Evolutionary conservation across 2,329 filamentous ascomycete genomes (phyloP).

Genomic region (Hypoxylon sp.): DNA sequence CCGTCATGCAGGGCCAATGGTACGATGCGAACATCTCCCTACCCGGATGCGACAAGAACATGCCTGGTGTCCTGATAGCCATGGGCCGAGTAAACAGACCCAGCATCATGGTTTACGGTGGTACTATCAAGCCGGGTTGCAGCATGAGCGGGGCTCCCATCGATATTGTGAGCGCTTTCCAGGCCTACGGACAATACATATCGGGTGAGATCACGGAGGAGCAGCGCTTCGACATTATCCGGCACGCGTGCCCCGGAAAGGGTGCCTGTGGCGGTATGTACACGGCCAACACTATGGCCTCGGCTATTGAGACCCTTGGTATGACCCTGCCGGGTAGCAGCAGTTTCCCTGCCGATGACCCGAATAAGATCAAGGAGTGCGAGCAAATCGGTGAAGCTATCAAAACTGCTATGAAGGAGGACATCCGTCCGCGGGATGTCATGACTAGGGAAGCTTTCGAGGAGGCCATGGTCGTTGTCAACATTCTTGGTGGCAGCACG

Average conservation of each 20-base stretch:
- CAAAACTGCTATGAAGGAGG: conserved; percentile 78
- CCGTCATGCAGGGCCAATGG: conserved; percentile 98
- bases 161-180: conserved; percentile 97
- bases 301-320: conserved; percentile 77
- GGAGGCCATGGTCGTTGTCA: conserved; percentile 86
- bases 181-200: conserved; percentile 96
- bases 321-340: conserved; percentile 87
- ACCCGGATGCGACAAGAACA: conserved; percentile 99
- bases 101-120: conserved; percentile 97
- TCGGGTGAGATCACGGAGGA: conserved; percentile 91
- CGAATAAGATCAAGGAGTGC: conserved; percentile 79
- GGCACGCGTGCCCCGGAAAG: conserved; percentile 86
- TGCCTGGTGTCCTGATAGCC: conserved; percentile 91
- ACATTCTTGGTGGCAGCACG: conserved; percentile 85
- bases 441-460: conserved; percentile 84
- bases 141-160: conserved; percentile 79
- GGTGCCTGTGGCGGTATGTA: conserved; percentile 92
- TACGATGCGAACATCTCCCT: conserved; percentile 98
- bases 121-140: conserved; percentile 92
- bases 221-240: conserved; percentile 92
- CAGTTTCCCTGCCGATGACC: conserved; percentile 80
- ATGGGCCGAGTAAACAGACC: conserved; percentile 96
- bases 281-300: conserved; percentile 82
- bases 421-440: conserved; percentile 82
- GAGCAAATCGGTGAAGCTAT: conserved; percentile 77